These are phyloP conservation scores for Collybiopsis luxurians DNA, from an alignment of 768 basidiomycete genomes.

Conservation along the genomic window DNA sequence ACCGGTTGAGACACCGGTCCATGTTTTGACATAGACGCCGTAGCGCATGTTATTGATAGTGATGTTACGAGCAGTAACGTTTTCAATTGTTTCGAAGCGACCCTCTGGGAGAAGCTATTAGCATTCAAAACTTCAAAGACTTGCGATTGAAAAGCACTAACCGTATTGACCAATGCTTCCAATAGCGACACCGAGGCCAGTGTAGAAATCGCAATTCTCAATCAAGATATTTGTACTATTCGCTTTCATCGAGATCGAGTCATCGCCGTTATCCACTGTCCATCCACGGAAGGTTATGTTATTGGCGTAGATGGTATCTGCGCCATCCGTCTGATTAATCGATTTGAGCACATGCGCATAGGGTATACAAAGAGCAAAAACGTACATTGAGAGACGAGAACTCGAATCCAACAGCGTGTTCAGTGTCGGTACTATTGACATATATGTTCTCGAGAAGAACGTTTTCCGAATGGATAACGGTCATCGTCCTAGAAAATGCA, in stretches of 20 bases:
- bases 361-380: not conserved
- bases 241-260: slow-evolving; percentile 36
- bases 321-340: slow-evolving; percentile 35
- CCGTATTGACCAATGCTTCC: slow-evolving; percentile 18
- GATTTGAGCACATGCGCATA: slow-evolving; percentile 13
- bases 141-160: not conserved
- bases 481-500: slow-evolving; percentile 42
- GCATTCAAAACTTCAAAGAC: not conserved
- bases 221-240: slow-evolving; percentile 39
- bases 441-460: slow-evolving; percentile 36
- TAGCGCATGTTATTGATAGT: slow-evolving; percentile 21
- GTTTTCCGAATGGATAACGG: slow-evolving; percentile 30
- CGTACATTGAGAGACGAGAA: slow-evolving; percentile 5
- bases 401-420: slow-evolving; percentile 22
- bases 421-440: slow-evolving; percentile 31
- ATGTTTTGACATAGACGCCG: slow-evolving; percentile 32
- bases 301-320: slow-evolving; percentile 35
- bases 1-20: slow-evolving; percentile 23
- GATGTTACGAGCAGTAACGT: slow-evolving; percentile 27
- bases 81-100: slow-evolving; percentile 30
- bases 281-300: slow-evolving; percentile 35
- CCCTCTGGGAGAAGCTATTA: slow-evolving; percentile 24
- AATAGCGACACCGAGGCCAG: slow-evolving; percentile 38
- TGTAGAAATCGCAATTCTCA: slow-evolving; percentile 32
- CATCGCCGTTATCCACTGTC: slow-evolving; percentile 37